phyloP scores from a whole-genome alignment of 2,329 filamentous ascomycete genomes.

The Claviceps humidiphila region DNA sequence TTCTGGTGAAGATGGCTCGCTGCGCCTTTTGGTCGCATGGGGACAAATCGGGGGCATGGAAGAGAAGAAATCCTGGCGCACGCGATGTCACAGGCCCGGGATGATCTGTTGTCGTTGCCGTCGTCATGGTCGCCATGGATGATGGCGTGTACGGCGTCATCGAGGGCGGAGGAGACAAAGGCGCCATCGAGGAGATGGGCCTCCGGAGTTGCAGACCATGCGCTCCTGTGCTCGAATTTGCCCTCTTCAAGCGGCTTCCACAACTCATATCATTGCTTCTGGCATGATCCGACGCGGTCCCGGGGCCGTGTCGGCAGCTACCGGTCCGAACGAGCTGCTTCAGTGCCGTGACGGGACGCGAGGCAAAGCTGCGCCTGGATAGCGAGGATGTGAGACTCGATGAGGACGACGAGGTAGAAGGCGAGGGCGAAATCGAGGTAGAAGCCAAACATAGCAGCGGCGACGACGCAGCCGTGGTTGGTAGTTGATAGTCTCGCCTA shows the following conservation, averaged over 20 bases:
- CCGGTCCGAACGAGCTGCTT: conserved; percentile 18
- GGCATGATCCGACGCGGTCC: conserved; percentile 3
- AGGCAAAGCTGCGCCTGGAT: conserved; percentile 6
- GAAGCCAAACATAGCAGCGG: neutral
- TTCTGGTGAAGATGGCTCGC: conserved; percentile 35
- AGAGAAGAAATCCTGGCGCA: conserved; percentile 38
- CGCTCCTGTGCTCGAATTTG: conserved; percentile 12
- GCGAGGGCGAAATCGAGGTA: conserved; percentile 3
- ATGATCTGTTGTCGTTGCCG: conserved; percentile 12
- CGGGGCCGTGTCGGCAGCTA: conserved; percentile 10
- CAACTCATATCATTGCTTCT: neutral
- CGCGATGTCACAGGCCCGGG: conserved; percentile 20
- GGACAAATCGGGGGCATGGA: conserved; percentile 33
- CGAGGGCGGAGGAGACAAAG: conserved; percentile 25
- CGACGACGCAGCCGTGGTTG: conserved; percentile 17
- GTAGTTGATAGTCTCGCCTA: conserved; percentile 42
- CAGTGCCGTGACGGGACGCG: conserved; percentile 19
- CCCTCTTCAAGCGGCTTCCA: neutral
- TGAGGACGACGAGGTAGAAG: conserved; percentile 19
- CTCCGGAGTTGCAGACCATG: conserved; percentile 13
- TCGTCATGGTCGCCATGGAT: conserved; percentile 14
- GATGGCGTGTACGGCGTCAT: conserved; percentile 35
- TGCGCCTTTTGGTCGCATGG: conserved; percentile 34
- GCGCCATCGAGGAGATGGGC: conserved; percentile 22
- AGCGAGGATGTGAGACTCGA: conserved; percentile 5